Evolutionary conservation across 345 rosid species (phyloP).

Genomic region (Brassica juncea): DNA sequence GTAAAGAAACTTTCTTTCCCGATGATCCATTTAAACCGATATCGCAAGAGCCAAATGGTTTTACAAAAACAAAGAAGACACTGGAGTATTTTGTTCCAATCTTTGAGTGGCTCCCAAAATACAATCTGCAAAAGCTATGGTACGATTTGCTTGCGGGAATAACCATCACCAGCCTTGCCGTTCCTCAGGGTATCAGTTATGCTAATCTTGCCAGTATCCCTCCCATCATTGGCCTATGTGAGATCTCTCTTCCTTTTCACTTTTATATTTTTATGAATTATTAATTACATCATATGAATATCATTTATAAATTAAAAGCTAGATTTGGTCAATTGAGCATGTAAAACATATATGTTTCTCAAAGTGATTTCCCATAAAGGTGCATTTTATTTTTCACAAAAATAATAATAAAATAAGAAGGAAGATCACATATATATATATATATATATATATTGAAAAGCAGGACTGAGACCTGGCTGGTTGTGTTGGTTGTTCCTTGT

Average conservation of each 20-base stretch:
- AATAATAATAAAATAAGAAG: not conserved
- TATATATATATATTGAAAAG: not conserved
- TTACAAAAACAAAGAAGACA: conserved; percentile 39
- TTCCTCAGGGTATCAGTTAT: conserved; percentile 96
- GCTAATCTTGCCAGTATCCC: conserved; percentile 82
- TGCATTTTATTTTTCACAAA: not conserved
- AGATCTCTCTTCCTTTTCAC: conserved; percentile 36
- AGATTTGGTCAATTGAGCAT: not conserved
- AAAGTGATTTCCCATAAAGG: not conserved
- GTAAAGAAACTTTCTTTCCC: conserved; percentile 73
- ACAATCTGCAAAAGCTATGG: conserved; percentile 46
- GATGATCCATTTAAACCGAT: conserved; percentile 80
- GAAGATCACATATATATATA: not conserved
- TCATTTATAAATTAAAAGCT: not conserved
- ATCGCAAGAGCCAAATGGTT: conserved; percentile 17
- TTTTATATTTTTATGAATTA: not conserved
- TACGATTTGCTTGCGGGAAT: conserved; percentile 86
- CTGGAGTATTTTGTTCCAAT: conserved; percentile 72
- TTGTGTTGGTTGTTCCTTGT: not conserved
- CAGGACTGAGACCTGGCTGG: not conserved
- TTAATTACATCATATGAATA: not conserved
- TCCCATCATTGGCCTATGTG: conserved; percentile 85
- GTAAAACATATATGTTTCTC: not conserved
- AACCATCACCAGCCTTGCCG: conserved; percentile 87
- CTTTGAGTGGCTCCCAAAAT: conserved; percentile 76